Conservation (phyloP, 78 protist species). For the Acrasis kona region DNA sequence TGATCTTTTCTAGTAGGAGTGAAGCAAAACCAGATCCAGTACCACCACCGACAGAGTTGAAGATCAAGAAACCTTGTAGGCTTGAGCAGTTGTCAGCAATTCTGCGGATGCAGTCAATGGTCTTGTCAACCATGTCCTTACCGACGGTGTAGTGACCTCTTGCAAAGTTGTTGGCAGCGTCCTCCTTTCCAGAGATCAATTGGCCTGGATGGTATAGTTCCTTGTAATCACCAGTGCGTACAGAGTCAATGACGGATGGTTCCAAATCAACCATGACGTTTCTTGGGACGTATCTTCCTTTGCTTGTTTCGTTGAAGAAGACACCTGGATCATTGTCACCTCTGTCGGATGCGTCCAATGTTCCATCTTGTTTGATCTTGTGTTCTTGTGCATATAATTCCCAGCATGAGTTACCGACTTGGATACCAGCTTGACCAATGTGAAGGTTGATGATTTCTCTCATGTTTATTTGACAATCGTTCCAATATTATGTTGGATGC, state of each 20-base stretch:
- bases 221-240: constrained; percentile 72
- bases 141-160: constrained; percentile 88
- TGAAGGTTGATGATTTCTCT: constrained; percentile 53
- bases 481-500: neutral
- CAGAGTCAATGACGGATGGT: constrained; percentile 83
- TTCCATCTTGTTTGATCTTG: constrained; percentile 80
- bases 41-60: no score
- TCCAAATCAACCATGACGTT: constrained; percentile 84
- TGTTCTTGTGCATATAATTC: constrained; percentile 91
- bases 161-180: constrained; percentile 84
- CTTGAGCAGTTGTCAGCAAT: constrained; percentile 60
- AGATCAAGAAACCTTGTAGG: constrained; percentile 28
- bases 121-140: constrained; percentile 40
- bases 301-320: constrained; percentile 66
- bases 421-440: constrained; percentile 86
- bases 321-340: constrained; percentile 47
- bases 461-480: constrained; percentile 6
- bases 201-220: constrained; percentile 83
- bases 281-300: constrained; percentile 88
- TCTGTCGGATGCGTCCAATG: constrained; percentile 28
- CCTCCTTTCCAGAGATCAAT: constrained; percentile 78
- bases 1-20: constrained; percentile 80
- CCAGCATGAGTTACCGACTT: constrained; percentile 94
- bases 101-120: constrained; percentile 53
- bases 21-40: constrained; percentile 88